Evolutionary conservation across 495 filamentous ascomycete species (phyloP).

Genomic region (Bacidia rubella): DNA sequence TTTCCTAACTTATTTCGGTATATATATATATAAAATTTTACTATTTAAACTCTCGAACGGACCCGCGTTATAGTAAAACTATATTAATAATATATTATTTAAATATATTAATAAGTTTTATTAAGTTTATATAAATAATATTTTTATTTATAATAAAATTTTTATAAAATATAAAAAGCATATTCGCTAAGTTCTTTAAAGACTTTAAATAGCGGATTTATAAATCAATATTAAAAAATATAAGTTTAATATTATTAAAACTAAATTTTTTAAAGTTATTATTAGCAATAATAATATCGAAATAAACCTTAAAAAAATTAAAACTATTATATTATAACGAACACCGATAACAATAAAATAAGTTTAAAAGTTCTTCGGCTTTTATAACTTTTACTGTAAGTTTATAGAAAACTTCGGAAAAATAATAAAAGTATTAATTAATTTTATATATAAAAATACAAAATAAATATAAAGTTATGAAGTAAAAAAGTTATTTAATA

Average conservation of each 20-base stretch:
- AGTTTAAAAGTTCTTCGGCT: neutral
- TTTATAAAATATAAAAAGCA: neutral
- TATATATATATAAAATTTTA: neutral
- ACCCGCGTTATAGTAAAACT: neutral
- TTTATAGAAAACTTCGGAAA: neutral
- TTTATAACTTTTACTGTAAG: neutral
- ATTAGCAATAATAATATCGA: neutral
- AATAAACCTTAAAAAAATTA: neutral
- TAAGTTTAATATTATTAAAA: slow-evolving; percentile 1
- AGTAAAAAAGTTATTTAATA: too few species aligned
- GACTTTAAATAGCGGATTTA: neutral
- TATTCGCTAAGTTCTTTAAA: neutral
- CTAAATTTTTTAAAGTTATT: neutral
- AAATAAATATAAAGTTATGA: neutral
- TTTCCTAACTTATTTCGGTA: neutral
- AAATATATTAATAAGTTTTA: neutral
- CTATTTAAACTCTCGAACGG: neutral
- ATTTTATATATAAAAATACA: neutral
- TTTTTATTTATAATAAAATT: neutral
- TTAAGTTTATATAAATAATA: slow-evolving; percentile 2
- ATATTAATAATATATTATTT: neutral
- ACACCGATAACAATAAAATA: neutral
- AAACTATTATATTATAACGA: neutral
- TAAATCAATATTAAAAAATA: slow-evolving; percentile 3
- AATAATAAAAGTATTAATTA: neutral